Base-by-base conservation (phyloP, 2,329 filamentous ascomycete genomes). In the Neonectria coccinea region DNA sequence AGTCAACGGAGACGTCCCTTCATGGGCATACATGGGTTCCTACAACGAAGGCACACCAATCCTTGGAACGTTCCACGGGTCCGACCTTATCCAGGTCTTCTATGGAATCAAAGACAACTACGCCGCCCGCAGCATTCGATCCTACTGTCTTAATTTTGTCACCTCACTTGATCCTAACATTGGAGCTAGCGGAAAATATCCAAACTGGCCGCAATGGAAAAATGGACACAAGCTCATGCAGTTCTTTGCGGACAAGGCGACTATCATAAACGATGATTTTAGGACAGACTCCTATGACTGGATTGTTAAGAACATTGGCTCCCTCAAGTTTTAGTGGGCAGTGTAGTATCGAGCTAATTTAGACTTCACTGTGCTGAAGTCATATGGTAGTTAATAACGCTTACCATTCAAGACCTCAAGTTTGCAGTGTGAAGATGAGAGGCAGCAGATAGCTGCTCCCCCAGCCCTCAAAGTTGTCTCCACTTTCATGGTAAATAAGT, bases 51-150 rank as follows among this genome's bases (percentile, higher is more conserved):
- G 85, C 2, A 86, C 85, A 0, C 87, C 89, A 0, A 75, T 91
- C 18, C 73, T 91, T 0, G 89, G 89, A 1, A 91, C 89, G 0
- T 89, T 88, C 77, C 89, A 92, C 67, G 87, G 77, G 6, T 83
- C 81, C 0, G 88, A 90, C 60, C 66, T 90, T 1, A 64, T 89
- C 12, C 82, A 86, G 62, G 81, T 86, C 0, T 88, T 88, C 68
- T 84, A 82, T 33, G 85, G 84, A 0, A 76, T 86, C 41, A 67
- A 81, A 54, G 79, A 82, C 1, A 83, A 86, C 64, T 83, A 83
- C 42, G 84, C 85, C 1, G 80, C 81, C 0, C 71, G 68, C 16
- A 78, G 82, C 0, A 84, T 86, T 27, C 82, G 85, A 54, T 80
- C 81, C 0, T 90, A 90, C 73, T 90, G 89, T 68, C 78, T 86